phyloP scores from a whole-genome alignment of 2,329 filamentous ascomycete species.

The Alternaria gaisen region DNA sequence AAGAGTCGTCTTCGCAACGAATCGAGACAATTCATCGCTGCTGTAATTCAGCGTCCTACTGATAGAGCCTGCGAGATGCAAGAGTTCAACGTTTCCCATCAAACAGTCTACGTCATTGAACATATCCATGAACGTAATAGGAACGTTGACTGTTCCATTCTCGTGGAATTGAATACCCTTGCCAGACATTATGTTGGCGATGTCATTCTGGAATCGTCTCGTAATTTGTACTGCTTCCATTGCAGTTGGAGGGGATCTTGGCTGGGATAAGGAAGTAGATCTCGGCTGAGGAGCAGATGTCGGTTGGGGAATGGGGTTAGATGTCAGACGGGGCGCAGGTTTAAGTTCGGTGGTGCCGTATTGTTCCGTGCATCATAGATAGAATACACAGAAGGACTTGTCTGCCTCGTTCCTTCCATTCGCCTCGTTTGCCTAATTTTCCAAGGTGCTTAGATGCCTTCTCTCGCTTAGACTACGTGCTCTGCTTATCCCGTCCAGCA shows the following conservation, averaged over 20 bases:
- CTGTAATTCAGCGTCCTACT: too few relatives aligned
- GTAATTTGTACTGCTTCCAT: not conserved
- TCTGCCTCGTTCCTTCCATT: not conserved
- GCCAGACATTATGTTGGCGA: not conserved
- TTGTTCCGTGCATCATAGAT: too few relatives aligned
- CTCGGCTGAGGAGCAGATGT: not conserved
- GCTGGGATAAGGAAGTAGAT: not conserved
- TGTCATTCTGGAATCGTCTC: not conserved
- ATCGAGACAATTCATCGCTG: not conserved
- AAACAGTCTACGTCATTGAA: too few relatives aligned
- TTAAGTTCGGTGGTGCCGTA: too few relatives aligned
- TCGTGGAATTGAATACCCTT: not conserved
- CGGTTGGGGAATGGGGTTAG: not conserved
- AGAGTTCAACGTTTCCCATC: too few relatives aligned
- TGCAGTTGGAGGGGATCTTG: not conserved
- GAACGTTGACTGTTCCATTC: not conserved
- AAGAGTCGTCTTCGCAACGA: not conserved
- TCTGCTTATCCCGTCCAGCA: not conserved
- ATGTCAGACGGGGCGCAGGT: too few relatives aligned
- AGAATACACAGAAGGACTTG: not conserved
- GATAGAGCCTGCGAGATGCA: too few relatives aligned
- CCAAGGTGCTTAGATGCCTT: not conserved
- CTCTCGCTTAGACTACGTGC: not conserved
- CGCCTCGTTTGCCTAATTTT: not conserved
- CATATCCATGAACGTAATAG: too few relatives aligned